Base-by-base conservation (phyloP, 257 asterid species). In the Rehmannia glutinosa region DNA sequence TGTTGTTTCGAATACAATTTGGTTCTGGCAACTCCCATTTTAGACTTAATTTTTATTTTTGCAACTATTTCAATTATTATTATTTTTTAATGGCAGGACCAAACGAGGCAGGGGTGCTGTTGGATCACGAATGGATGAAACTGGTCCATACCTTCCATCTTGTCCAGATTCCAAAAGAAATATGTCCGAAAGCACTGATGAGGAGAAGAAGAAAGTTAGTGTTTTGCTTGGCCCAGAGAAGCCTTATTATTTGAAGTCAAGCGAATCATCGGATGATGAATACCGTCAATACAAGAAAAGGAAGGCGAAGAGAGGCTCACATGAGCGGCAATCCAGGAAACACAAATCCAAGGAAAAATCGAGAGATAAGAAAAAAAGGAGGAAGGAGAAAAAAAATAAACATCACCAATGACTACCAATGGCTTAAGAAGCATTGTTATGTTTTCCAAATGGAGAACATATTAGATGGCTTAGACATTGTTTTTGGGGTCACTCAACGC, bases 71-170 rank as follows among this genome's bases (percentile, higher is more conserved):
- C 19, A 17, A 68, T 35, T 10, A 2, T 41, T 21, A 23, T 9
- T 21, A n/a, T 15, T 64, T 81, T 12, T 13, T 8, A 39, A 62
- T 71, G 79, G 51, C 81, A 94, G 99, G 78, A 69, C 63, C 64
- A 91, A 94, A 82, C 82, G 99, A 50, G 99, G 99, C 20, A 84
- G 97, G 71, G 99, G 97, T n/a, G 82, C 89, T 16, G 74, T 94
- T 62, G 99, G 99, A 51, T 91, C 99, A 25, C 80, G 97, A 57
- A 88, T 94, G 96, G 99, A 94, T 69, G 99, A 88, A 85, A 74
- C 96, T 8, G 97, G 97, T 20, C 97, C 96, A 1, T 91, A 85
- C 77, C 91, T 84, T 71, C 83, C 90, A 27, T 64, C 73, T 55
- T 30, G 80, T 75, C 63, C 81, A 8, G 78, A 82, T 75, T 54